Evolutionary conservation across 1,139 yeast species (phyloP).

Genomic region (Candida frijolesensis): DNA sequence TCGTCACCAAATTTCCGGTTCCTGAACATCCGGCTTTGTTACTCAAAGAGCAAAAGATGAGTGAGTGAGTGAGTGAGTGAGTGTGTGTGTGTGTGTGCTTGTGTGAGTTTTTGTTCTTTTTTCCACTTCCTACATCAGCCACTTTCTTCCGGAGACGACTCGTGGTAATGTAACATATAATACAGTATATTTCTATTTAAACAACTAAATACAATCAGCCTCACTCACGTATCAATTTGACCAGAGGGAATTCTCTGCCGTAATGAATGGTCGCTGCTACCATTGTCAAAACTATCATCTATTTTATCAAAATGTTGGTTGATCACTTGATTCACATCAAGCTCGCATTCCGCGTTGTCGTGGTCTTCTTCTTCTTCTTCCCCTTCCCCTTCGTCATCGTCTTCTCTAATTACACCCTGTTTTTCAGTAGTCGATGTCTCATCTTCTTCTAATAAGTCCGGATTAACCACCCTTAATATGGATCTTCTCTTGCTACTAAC

Average conservation of each 20-base stretch:
- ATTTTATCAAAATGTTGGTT: slow-evolving; percentile 12
- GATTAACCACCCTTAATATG: slow-evolving; percentile 64
- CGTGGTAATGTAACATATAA: neutral
- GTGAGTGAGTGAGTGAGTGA: too few relatives aligned
- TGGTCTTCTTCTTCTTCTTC: slow-evolving; percentile 3
- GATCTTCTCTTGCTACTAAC: slow-evolving; percentile 73
- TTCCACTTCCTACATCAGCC: too few relatives aligned
- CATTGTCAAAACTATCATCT: slow-evolving; percentile 3
- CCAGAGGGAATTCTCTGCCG: slow-evolving; percentile 38
- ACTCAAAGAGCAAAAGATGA: neutral
- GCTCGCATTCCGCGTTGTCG: neutral
- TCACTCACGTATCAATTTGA: slow-evolving; percentile 1
- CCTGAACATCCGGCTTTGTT: slow-evolving; percentile 1
- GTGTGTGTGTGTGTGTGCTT: too few relatives aligned
- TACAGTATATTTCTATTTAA: neutral
- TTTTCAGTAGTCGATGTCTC: neutral
- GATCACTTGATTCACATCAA: slow-evolving; percentile 8
- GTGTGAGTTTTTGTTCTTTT: too few relatives aligned
- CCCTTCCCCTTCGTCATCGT: slow-evolving; percentile 4
- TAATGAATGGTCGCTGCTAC: slow-evolving; percentile 10
- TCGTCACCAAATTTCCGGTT: neutral
- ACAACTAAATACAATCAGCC: neutral
- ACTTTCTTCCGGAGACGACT: too few relatives aligned
- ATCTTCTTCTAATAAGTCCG: slow-evolving; percentile 38
- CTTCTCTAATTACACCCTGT: neutral